phyloP scores from a whole-genome alignment of 345 rosid genomes.

The Salix udensis region DNA sequence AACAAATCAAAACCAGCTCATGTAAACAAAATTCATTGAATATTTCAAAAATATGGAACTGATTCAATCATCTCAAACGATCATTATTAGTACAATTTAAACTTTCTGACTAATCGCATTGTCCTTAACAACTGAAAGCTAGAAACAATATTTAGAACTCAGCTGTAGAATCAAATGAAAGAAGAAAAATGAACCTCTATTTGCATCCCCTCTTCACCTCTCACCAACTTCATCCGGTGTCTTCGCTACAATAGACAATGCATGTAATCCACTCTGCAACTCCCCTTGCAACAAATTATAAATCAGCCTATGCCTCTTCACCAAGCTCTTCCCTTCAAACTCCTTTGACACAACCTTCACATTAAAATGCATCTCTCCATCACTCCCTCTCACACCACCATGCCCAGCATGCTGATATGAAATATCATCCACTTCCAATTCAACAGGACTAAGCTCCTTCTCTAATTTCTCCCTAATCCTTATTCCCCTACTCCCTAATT shows the following conservation, averaged over 20 bases:
- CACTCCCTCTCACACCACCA: conserved; percentile 74
- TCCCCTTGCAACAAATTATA: conserved; percentile 75
- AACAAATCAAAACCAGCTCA: neutral
- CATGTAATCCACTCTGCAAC: conserved; percentile 78
- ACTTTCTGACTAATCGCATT: neutral
- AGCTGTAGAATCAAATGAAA: neutral
- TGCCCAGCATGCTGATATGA: conserved; percentile 96
- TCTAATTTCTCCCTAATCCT: conserved; percentile 69
- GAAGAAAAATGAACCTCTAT: conserved; percentile 16
- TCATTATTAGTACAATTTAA: neutral
- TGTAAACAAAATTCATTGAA: neutral
- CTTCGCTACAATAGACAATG: conserved; percentile 80
- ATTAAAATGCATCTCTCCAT: conserved; percentile 86
- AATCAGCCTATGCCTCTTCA: conserved; percentile 80
- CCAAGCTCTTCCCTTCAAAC: conserved; percentile 87
- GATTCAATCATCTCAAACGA: neutral
- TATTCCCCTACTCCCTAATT: conserved; percentile 58
- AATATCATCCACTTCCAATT: conserved; percentile 68
- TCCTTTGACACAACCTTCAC: conserved; percentile 67
- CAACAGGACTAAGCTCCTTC: conserved; percentile 64
- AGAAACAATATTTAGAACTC: neutral
- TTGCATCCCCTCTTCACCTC: conserved; percentile 14
- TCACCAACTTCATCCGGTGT: conserved; percentile 62
- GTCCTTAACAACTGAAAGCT: neutral
- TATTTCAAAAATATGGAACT: neutral